A percentile compares a stretch with the other conserved stretches of the same genome.
These are phyloP conservation scores for Peronospora destructor DNA, from an alignment of 352 stramenopile species.

Conservation along the genomic window DNA sequence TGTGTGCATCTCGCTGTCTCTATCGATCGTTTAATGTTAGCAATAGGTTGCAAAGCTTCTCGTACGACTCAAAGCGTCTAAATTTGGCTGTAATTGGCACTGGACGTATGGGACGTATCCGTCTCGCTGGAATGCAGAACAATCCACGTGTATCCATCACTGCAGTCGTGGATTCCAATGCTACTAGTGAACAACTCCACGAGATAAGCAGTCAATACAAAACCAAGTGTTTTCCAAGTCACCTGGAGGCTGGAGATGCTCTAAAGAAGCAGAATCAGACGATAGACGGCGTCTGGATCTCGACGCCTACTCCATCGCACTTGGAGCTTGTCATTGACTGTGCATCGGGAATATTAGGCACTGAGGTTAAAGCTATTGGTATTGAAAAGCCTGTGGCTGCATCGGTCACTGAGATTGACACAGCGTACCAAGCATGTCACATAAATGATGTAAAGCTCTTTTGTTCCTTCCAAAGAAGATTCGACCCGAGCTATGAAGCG, in stretches of 20 bases:
- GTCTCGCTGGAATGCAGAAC: conserved; percentile 46
- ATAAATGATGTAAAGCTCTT: conserved; percentile 58
- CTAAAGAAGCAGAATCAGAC: conserved; percentile 13
- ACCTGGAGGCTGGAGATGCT: conserved; percentile 26
- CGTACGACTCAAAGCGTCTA: conserved; percentile 16
- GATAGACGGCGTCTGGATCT: conserved; percentile 65
- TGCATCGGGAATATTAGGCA: conserved; percentile 11
- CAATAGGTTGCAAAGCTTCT: conserved; percentile 6
- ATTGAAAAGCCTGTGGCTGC: conserved; percentile 72
- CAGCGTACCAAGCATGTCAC: conserved; percentile 45
- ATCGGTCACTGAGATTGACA: conserved; percentile 53
- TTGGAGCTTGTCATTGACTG: conserved; percentile 42
- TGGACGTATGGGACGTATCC: conserved; percentile 73
- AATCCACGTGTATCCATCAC: conserved; percentile 48
- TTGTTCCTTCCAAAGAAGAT: conserved; percentile 89
- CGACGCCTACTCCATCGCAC: conserved; percentile 68
- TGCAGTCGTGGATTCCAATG: conserved; percentile 52
- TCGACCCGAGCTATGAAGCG: conserved; percentile 84
- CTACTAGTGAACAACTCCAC: conserved; percentile 8
- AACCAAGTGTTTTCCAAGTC: conserved; percentile 30
- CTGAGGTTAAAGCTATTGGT: conserved; percentile 40
- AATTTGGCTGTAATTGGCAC: conserved; percentile 64
- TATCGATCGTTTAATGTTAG: conserved; percentile 3
- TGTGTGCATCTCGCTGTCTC: conserved; percentile 9
- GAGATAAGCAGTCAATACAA: conserved; percentile 42